Conservation (phyloP, 768 basidiomycete species). For the Mycena rosella region DNA sequence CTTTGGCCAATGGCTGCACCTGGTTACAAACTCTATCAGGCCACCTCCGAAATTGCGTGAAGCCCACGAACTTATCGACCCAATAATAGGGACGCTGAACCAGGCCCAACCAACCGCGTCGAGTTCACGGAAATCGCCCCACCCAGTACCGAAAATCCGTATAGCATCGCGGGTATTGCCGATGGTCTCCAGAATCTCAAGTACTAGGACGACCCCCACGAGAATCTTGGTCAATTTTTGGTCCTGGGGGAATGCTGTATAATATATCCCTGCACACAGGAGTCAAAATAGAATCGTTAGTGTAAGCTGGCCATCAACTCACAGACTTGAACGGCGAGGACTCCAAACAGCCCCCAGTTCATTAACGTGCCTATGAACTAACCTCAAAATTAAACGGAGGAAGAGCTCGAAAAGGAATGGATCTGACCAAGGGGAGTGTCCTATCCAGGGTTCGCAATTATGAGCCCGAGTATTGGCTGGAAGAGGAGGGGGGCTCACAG, state of each 20-base stretch:
- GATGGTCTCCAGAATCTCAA: neutral
- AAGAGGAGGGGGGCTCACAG: no score
- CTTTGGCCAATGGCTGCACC: neutral
- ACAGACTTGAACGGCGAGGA: neutral
- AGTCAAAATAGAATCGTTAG: no score
- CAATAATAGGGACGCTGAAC: constrained; percentile 38
- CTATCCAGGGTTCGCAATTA: no score
- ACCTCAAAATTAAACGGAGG: no score
- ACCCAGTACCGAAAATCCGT: constrained; percentile 12
- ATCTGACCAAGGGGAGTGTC: no score
- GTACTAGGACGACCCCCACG: neutral
- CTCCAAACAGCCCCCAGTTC: neutral
- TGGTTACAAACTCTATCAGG: neutral
- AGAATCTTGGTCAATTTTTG: neutral
- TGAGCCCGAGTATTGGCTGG: no score
- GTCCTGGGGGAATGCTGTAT: neutral
- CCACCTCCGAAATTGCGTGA: neutral
- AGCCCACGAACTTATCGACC: constrained; percentile 15
- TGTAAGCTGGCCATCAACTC: neutral
- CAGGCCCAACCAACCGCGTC: constrained; percentile 31
- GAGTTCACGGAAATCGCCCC: constrained; percentile 29
- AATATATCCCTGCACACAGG: neutral
- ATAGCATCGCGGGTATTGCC: neutral
- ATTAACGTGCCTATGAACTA: neutral
- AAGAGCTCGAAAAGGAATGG: no score